Conservation (phyloP, 106 monocot species). For the Dendrobium catenatum region DNA sequence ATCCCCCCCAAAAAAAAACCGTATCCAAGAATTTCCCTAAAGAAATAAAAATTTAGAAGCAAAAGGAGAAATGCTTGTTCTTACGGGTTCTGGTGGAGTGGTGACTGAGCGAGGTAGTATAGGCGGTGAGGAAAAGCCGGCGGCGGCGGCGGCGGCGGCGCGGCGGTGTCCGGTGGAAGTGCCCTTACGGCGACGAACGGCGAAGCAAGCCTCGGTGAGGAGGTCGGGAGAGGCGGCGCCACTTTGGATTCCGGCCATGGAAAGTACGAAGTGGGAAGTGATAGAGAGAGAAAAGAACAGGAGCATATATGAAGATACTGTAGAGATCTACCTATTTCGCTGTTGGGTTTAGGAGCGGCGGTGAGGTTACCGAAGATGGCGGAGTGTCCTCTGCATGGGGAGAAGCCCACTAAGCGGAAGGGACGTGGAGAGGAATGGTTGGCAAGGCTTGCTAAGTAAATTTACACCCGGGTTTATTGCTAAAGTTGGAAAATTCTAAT, state of each 20-base stretch:
- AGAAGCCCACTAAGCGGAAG: background rate
- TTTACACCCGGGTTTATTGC: no score
- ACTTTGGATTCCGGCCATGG: conserved; percentile 5
- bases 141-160: background rate
- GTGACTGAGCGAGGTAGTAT: background rate
- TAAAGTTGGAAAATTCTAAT: no score
- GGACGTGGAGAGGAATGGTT: background rate
- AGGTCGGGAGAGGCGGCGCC: background rate
- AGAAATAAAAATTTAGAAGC: background rate
- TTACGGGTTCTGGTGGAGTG: background rate
- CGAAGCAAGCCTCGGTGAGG: conserved; percentile 5
- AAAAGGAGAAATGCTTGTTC: background rate
- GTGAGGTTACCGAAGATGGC: conserved; percentile 3
- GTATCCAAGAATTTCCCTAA: background rate
- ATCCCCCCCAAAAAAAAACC: no score
- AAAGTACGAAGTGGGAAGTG: background rate
- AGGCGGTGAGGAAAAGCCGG: background rate
- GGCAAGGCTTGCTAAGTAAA: background rate
- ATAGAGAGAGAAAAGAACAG: background rate
- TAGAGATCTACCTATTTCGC: conserved; percentile 5
- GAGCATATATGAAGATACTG: background rate
- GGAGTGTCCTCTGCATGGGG: conserved; percentile 8
- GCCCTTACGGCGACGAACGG: conserved; percentile 13
- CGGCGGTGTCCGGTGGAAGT: conserved; percentile 12
- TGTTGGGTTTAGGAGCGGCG: background rate